Conservation (phyloP, 73 alveolate species). For the Paramecium primaurelia region DNA sequence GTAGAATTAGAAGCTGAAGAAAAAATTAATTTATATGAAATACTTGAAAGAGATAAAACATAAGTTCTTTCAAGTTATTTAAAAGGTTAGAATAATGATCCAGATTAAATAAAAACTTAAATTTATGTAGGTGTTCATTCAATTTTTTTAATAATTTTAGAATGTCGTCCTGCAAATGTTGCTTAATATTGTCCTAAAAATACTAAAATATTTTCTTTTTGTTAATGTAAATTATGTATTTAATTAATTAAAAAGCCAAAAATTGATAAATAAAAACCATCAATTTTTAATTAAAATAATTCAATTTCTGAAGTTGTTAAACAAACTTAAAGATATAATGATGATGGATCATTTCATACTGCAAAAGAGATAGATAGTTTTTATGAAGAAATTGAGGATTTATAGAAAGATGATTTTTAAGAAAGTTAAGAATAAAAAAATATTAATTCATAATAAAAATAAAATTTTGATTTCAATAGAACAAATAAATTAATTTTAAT, state of each 20-base stretch:
- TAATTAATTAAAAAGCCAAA: background rate
- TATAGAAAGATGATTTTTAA: background rate
- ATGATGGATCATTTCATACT: slow-evolving; percentile 19
- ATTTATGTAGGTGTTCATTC: background rate
- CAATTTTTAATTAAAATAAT: background rate
- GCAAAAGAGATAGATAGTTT: slow-evolving; percentile 45
- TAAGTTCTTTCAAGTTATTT: slow-evolving; percentile 27
- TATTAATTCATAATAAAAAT: background rate
- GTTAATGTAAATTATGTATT: background rate
- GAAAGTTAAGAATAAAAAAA: background rate
- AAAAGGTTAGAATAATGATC: slow-evolving; percentile 41
- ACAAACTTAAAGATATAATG: background rate
- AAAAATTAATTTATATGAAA: slow-evolving; percentile 38
- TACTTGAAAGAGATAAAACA: slow-evolving; percentile 37
- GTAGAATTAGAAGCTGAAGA: slow-evolving; percentile 39
- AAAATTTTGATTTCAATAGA: background rate
- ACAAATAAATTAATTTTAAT: background rate
- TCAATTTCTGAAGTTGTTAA: background rate
- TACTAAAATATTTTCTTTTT: background rate
- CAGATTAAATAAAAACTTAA: slow-evolving; percentile 10
- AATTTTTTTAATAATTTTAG: background rate
- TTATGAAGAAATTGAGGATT: background rate
- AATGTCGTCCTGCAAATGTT: background rate
- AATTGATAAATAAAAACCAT: background rate
- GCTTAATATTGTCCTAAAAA: slow-evolving; percentile 4